Evolutionary conservation across 495 filamentous ascomycete species (phyloP).

Genomic region (Bathelium albidoporum): DNA sequence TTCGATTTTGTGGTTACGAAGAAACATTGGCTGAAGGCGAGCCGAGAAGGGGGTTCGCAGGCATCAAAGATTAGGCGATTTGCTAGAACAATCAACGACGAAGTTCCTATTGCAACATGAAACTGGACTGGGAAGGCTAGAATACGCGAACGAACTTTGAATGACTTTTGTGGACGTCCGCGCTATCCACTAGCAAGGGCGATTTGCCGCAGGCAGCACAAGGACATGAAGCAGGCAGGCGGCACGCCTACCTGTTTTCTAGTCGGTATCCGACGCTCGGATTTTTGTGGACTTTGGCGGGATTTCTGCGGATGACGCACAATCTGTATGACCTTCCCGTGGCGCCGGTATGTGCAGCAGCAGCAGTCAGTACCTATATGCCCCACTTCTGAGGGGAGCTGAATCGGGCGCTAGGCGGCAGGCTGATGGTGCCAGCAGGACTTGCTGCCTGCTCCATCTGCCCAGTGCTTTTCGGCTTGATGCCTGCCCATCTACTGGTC

Average conservation of each 20-base stretch:
- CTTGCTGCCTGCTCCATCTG: neutral
- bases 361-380: too few relatives aligned
- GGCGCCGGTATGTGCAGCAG: too few relatives aligned
- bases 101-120: neutral
- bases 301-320: neutral
- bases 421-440: neutral
- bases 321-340: neutral
- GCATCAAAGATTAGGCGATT: neutral
- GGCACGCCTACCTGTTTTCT: too few relatives aligned
- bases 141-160: neutral
- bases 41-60: neutral
- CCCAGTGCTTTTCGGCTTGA: neutral
- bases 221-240: too few relatives aligned
- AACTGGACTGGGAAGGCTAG: neutral
- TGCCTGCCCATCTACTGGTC: neutral
- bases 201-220: too few relatives aligned
- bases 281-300: neutral
- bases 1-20: neutral
- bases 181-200: neutral
- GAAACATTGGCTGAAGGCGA: neutral
- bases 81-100: neutral
- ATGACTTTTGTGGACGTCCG: neutral
- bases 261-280: neutral
- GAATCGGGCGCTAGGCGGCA: too few relatives aligned
- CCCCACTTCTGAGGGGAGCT: too few relatives aligned